phyloP scores from a whole-genome alignment of 192 early-diverging fungal species.

The Coemansia sp. region DNA sequence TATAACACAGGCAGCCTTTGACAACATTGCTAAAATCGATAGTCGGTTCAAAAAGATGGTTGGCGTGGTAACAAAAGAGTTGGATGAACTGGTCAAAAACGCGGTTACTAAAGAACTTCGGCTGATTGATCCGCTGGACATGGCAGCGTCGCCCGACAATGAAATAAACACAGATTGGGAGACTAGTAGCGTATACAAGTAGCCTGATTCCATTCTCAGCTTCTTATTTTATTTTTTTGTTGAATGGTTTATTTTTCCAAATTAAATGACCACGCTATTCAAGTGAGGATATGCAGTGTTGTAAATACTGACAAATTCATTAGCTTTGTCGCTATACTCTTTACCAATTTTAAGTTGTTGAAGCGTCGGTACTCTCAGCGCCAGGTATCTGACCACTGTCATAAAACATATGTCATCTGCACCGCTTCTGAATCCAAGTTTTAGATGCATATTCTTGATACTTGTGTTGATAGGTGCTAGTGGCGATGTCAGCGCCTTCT shows the following conservation, averaged over 20 bases:
- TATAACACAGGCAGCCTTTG: conserved; percentile 58
- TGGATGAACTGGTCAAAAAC: conserved; percentile 63
- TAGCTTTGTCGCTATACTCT: background rate
- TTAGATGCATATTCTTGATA: background rate
- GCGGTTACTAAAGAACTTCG: conserved; percentile 62
- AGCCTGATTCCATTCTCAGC: background rate
- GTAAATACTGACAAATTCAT: background rate
- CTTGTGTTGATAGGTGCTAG: background rate
- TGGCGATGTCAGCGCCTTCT: background rate
- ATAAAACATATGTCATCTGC: background rate
- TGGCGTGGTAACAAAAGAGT: conserved; percentile 62
- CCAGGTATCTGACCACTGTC: background rate
- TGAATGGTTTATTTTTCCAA: background rate
- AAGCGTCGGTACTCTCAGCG: background rate
- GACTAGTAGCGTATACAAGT: conserved; percentile 49
- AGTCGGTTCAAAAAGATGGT: conserved; percentile 69
- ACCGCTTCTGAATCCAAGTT: background rate
- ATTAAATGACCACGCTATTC: background rate
- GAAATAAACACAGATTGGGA: conserved; percentile 54
- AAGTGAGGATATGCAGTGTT: background rate
- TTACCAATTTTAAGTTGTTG: background rate
- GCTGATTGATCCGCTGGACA: conserved; percentile 60
- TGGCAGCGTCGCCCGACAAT: conserved; percentile 42
- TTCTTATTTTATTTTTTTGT: background rate
- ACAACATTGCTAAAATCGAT: conserved; percentile 67